Conservation (phyloP, 2,329 filamentous ascomycete genomes). For the Penicillium sp. region DNA sequence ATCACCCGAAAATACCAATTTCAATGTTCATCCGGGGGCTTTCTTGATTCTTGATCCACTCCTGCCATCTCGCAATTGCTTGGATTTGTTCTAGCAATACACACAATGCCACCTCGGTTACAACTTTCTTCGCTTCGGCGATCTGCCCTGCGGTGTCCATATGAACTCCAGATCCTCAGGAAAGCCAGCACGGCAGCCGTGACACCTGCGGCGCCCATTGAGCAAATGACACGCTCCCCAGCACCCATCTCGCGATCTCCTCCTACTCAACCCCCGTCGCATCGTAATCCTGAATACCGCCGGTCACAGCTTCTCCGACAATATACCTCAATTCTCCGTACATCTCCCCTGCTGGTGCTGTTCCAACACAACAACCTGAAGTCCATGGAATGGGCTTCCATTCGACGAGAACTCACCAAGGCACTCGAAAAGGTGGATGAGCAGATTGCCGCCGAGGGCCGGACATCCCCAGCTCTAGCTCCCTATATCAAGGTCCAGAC, state of each 20-base stretch:
- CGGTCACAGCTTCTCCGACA: conserved; percentile 86
- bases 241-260: conserved; percentile 53
- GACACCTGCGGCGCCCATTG: conserved; percentile 54
- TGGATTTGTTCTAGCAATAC: neutral
- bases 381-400: conserved; percentile 70
- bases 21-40: conserved; percentile 5
- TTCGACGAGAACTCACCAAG: conserved; percentile 66
- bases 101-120: conserved; percentile 56
- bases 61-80: conserved; percentile 8
- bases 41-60: conserved; percentile 11
- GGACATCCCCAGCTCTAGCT: conserved; percentile 49
- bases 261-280: conserved; percentile 77
- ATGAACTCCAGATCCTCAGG: conserved; percentile 39
- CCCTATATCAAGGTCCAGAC: conserved; percentile 73
- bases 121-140: conserved; percentile 42
- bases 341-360: conserved; percentile 79
- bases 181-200: conserved; percentile 47
- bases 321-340: conserved; percentile 85
- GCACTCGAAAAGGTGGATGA: conserved; percentile 65
- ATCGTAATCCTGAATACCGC: conserved; percentile 80
- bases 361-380: conserved; percentile 80
- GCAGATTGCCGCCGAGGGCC: conserved; percentile 61
- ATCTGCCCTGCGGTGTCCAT: conserved; percentile 37
- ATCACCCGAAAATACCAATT: conserved; percentile 19
- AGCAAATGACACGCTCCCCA: conserved; percentile 47